These are phyloP conservation scores for Torulaspora pretoriensis DNA, from an alignment of 1,139 yeast species.

Conservation along the genomic window DNA sequence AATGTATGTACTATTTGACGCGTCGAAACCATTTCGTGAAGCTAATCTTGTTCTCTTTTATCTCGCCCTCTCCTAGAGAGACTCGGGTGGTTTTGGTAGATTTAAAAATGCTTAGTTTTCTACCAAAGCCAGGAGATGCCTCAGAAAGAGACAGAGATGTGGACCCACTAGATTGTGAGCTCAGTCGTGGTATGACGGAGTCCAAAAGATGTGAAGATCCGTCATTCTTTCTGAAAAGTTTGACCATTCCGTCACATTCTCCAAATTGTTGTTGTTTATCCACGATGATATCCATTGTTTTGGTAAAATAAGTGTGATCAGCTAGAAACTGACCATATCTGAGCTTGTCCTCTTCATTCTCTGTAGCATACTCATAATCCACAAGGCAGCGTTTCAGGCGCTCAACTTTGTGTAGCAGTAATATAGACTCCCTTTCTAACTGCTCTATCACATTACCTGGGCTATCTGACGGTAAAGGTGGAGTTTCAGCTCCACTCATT, in stretches of 20 bases:
- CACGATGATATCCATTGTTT: conserved; percentile 13
- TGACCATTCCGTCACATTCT: conserved; percentile 13
- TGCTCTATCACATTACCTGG: conserved; percentile 15
- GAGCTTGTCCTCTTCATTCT: conserved; percentile 16
- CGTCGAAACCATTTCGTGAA: conserved; percentile 12
- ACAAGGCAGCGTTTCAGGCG: conserved; percentile 25
- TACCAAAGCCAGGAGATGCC: conserved; percentile 4
- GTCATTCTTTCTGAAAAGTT: conserved; percentile 12
- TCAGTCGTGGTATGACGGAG: conserved; percentile 6
- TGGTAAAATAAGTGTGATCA: conserved; percentile 18
- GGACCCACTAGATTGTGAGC: conserved; percentile 3
- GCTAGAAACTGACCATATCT: conserved; percentile 21
- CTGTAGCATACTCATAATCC: conserved; percentile 31
- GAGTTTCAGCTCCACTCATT: conserved; percentile 5
- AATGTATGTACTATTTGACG: not conserved
- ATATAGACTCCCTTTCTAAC: conserved; percentile 26
- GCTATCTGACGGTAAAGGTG: conserved; percentile 6
- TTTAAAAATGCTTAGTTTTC: conserved; percentile 9
- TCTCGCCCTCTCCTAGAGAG: conserved; percentile 3
- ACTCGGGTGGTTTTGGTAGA: conserved; percentile 5
- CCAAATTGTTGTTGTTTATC: conserved; percentile 16
- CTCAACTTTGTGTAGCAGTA: conserved; percentile 26
- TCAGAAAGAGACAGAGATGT: conserved; percentile 4
- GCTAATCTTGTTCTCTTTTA: conserved; percentile 1
- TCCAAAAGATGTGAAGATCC: conserved; percentile 8